A percentile compares a stretch with the other conserved stretches of the same genome.
Evolutionary conservation across 192 early-diverging fungal species (phyloP).

Genomic region (Dissophora globulifera): DNA sequence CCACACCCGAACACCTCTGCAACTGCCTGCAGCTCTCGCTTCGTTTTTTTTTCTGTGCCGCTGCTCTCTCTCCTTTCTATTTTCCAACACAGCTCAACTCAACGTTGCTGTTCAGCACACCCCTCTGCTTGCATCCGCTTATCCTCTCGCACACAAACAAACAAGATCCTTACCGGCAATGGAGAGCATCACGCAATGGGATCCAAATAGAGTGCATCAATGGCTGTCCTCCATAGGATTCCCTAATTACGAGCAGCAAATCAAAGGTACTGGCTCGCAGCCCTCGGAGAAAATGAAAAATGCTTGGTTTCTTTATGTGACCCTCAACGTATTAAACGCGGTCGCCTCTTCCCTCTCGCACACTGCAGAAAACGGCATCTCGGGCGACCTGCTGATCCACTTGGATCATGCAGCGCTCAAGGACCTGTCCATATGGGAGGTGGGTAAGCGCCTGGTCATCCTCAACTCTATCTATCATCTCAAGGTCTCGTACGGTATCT

Average conservation of each 20-base stretch:
- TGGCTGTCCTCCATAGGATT: constrained; percentile 67
- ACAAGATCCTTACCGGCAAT: constrained; percentile 17
- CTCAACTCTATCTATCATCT: constrained; percentile 89
- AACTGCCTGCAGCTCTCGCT: too few species aligned
- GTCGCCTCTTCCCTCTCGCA: neutral
- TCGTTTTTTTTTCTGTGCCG: too few species aligned
- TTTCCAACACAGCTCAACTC: too few species aligned
- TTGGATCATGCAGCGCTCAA: constrained; percentile 92
- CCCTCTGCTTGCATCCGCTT: neutral
- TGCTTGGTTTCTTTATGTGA: too few species aligned
- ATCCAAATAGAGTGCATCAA: constrained; percentile 62
- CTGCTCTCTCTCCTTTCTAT: too few species aligned
- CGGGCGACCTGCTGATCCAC: constrained; percentile 87
- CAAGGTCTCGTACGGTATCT: constrained; percentile 81
- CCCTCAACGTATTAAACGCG: too few species aligned
- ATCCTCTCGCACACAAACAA: too few species aligned
- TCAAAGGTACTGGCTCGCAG: constrained; percentile 57
- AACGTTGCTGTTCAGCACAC: neutral
- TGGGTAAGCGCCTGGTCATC: constrained; percentile 90
- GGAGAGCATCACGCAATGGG: constrained; percentile 68
- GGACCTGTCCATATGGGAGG: constrained; percentile 84
- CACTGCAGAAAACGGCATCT: constrained; percentile 84
- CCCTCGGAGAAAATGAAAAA: too few species aligned
- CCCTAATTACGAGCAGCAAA: constrained; percentile 63
- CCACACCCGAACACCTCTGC: too few species aligned